Evolutionary conservation across 148 eudicot species (phyloP).

Genomic region (Polygonum aviculare): DNA sequence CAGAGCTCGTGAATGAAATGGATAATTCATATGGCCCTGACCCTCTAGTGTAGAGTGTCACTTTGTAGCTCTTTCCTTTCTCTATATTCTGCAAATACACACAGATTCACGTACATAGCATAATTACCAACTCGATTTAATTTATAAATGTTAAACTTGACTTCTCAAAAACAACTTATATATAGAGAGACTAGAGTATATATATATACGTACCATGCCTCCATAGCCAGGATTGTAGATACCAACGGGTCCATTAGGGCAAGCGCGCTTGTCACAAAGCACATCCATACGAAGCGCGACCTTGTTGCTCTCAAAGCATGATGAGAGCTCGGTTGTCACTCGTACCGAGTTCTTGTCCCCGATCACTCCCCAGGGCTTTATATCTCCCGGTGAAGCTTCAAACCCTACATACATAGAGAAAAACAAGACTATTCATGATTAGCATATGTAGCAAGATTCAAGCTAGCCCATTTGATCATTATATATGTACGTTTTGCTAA

Average conservation of each 20-base stretch:
- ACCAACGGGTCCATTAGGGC: slow-evolving; percentile 39
- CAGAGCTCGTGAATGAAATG: slow-evolving; percentile 18
- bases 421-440: neutral
- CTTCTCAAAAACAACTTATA: too few relatives aligned
- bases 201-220: slow-evolving; percentile 28
- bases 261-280: slow-evolving; percentile 18
- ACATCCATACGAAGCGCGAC: slow-evolving; percentile 35
- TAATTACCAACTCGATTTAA: neutral
- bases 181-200: too few relatives aligned
- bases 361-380: slow-evolving; percentile 26
- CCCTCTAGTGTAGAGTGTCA: slow-evolving; percentile 17
- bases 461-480: neutral
- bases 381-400: slow-evolving; percentile 22
- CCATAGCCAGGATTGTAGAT: slow-evolving; percentile 34
- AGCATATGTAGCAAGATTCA: neutral
- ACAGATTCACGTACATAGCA: neutral
- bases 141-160: too few relatives aligned
- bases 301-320: slow-evolving; percentile 23
- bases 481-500: too few relatives aligned
- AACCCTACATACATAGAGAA: slow-evolving; percentile 14
- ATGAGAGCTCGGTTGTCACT: slow-evolving; percentile 24
- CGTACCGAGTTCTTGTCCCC: slow-evolving; percentile 20
- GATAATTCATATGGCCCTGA: slow-evolving; percentile 11
- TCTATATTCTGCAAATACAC: slow-evolving; percentile 21
- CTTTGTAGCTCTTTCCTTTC: slow-evolving; percentile 21